A percentile compares a stretch with the other conserved stretches of the same genome.
Conservation (phyloP, 2,329 filamentous ascomycete genomes). For the Calonectria hawksworthii region DNA sequence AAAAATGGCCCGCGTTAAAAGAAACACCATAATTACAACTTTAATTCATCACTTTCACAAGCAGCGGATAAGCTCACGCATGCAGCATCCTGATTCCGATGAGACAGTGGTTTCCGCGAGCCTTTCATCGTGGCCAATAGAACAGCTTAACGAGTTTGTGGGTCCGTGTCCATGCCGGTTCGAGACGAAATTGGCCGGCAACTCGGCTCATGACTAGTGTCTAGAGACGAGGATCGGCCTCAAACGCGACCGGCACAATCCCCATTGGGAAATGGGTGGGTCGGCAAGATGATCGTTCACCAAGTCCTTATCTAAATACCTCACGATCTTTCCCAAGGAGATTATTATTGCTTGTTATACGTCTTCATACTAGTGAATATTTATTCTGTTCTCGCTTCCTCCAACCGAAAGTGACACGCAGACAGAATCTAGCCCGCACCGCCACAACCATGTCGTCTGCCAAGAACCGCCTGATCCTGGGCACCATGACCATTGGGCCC, state of each 20-base stretch:
- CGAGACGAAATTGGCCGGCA: neutral
- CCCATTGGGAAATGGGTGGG: neutral
- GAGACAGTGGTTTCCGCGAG: neutral
- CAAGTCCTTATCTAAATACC: neutral
- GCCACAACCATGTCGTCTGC: constrained; percentile 1
- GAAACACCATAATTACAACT: neutral
- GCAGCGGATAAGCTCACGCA: neutral
- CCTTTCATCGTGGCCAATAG: neutral
- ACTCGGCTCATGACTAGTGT: constrained; percentile 2
- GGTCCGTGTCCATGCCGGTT: neutral
- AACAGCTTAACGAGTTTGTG: neutral
- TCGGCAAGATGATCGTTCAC: neutral
- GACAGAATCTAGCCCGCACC: neutral
- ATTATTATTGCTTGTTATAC: neutral
- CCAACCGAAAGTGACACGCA: neutral
- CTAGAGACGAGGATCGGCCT: neutral
- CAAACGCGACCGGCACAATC: constrained; percentile 1
- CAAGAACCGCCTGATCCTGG: constrained; percentile 22
- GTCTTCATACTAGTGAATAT: neutral
- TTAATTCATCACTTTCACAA: neutral
- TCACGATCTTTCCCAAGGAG: neutral
- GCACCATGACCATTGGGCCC: constrained; percentile 25
- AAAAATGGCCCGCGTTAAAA: neutral
- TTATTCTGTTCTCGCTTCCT: neutral
- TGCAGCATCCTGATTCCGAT: neutral